Evolutionary conservation across 1,139 yeast species (phyloP).

Genomic region (Waltiozyma sp.): DNA sequence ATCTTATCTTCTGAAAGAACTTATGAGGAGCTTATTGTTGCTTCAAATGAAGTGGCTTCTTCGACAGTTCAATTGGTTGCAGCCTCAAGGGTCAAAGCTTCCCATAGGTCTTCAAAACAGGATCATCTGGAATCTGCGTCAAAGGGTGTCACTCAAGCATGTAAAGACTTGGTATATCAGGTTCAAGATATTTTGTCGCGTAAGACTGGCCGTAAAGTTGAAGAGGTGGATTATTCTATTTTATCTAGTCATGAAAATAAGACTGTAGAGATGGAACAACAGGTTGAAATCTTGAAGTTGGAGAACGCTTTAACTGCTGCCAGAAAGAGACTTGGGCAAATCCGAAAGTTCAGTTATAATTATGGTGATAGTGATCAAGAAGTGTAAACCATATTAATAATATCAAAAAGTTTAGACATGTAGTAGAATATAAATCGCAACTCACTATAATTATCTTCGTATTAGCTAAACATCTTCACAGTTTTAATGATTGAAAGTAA

Average conservation of each 20-base stretch:
- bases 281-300: conserved; percentile 75
- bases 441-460: no score
- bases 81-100: conserved; percentile 81
- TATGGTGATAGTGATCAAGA: conserved; percentile 18
- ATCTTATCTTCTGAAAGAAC: conserved; percentile 49
- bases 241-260: conserved; percentile 74
- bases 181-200: conserved; percentile 52
- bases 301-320: conserved; percentile 67
- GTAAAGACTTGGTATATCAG: conserved; percentile 57
- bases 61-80: conserved; percentile 91
- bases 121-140: conserved; percentile 64
- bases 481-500: no score
- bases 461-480: no score
- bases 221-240: conserved; percentile 55
- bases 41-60: conserved; percentile 87
- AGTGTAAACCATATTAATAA: no score
- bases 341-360: conserved; percentile 43
- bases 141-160: conserved; percentile 60
- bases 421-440: no score
- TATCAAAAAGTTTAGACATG: no score
- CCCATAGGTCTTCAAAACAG: conserved; percentile 68
- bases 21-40: conserved; percentile 80
- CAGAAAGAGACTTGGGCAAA: conserved; percentile 75
- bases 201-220: conserved; percentile 21
- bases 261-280: conserved; percentile 88